phyloP scores from a whole-genome alignment of 2,329 filamentous ascomycete species.

The Colletotrichum spinosum region DNA sequence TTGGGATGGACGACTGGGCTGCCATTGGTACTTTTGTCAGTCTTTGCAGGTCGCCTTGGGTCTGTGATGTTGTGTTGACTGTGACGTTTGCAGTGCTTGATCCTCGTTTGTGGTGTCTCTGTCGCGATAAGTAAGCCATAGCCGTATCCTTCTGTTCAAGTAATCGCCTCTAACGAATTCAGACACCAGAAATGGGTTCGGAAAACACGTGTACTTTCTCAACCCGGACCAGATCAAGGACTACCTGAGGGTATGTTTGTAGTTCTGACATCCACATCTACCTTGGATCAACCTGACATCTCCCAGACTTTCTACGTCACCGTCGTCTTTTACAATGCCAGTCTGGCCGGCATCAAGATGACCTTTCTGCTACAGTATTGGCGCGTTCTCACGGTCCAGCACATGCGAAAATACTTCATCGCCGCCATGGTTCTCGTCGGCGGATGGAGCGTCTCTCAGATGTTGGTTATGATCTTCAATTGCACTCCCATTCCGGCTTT shows the following conservation, averaged over 20 bases:
- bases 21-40: slow-evolving; percentile 42
- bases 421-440: slow-evolving; percentile 42
- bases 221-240: slow-evolving; percentile 7
- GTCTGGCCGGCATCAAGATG: slow-evolving; percentile 47
- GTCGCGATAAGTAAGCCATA: slow-evolving; percentile 28
- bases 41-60: neutral
- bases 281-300: neutral
- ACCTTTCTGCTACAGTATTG: slow-evolving; percentile 53
- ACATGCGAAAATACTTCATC: slow-evolving; percentile 43
- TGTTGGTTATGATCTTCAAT: slow-evolving; percentile 42
- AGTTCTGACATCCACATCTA: too few relatives aligned
- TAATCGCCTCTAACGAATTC: slow-evolving; percentile 1
- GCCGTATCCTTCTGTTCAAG: neutral
- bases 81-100: slow-evolving; percentile 4
- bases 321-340: slow-evolving; percentile 46
- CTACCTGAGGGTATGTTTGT: slow-evolving; percentile 27
- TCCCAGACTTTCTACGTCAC: slow-evolving; percentile 45
- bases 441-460: slow-evolving; percentile 43
- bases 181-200: slow-evolving; percentile 37
- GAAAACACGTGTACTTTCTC: slow-evolving; percentile 36
- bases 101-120: slow-evolving; percentile 24
- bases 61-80: neutral
- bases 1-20: slow-evolving; percentile 43
- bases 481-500: slow-evolving; percentile 43
- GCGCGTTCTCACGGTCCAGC: slow-evolving; percentile 46